Evolutionary conservation across 106 monocot species (phyloP).

Genomic region (Allium sativum): DNA sequence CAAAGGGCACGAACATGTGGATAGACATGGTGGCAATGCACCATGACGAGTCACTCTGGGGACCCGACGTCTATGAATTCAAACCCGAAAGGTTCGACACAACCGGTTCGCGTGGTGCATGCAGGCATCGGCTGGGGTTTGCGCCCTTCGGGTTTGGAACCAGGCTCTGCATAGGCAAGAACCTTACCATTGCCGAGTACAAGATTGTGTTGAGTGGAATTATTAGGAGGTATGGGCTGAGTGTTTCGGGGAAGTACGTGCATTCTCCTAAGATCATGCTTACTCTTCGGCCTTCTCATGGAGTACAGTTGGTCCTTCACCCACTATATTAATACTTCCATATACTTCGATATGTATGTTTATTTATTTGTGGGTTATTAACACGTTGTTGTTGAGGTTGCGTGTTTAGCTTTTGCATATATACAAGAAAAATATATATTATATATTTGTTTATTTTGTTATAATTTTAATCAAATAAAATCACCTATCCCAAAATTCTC

Average conservation of each 20-base stretch:
- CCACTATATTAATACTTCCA: constrained; percentile 1
- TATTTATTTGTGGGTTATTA: neutral
- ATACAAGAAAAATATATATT: too few relatives aligned
- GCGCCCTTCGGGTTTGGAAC: constrained; percentile 67
- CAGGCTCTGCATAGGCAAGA: constrained; percentile 58
- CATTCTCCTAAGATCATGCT: constrained; percentile 51
- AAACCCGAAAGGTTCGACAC: constrained; percentile 62
- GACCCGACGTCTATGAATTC: constrained; percentile 63
- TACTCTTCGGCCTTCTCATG: constrained; percentile 41
- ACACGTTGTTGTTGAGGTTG: too few relatives aligned
- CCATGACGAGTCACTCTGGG: constrained; percentile 63
- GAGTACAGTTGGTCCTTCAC: constrained; percentile 35
- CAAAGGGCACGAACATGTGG: constrained; percentile 78
- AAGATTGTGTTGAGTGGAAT: constrained; percentile 52
- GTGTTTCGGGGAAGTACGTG: constrained; percentile 32
- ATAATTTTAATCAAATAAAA: too few relatives aligned
- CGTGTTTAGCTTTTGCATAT: too few relatives aligned
- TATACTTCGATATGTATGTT: too few relatives aligned
- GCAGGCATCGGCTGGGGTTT: constrained; percentile 68
- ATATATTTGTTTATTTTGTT: too few relatives aligned
- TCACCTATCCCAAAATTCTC: too few relatives aligned
- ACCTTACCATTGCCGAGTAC: constrained; percentile 49
- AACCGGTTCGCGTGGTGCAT: constrained; percentile 23
- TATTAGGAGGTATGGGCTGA: constrained; percentile 31
- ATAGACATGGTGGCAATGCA: constrained; percentile 61